Evolutionary conservation across 2,329 filamentous ascomycete species (phyloP).

Genomic region (Thermothelomyces thermophilus): DNA sequence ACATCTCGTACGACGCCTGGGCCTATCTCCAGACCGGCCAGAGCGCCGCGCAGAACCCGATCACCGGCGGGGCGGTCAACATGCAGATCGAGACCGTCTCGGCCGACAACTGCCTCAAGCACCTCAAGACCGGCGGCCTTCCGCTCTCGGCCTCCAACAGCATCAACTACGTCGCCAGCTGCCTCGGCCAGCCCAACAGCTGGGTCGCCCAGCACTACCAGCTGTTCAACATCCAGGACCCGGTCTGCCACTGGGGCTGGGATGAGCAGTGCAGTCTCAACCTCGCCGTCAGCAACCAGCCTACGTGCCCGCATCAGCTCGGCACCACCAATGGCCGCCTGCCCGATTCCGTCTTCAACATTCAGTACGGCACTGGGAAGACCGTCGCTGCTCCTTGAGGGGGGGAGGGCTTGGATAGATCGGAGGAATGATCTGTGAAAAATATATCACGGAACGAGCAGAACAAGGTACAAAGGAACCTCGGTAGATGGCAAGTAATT

Average conservation of each 20-base stretch:
- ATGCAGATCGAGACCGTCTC: constrained; percentile 44
- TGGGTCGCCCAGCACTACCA: constrained; percentile 46
- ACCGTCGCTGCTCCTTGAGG: constrained; percentile 21
- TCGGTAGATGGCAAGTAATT: too few relatives aligned
- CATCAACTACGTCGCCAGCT: constrained; percentile 45
- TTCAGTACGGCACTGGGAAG: constrained; percentile 43
- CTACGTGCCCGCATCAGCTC: constrained; percentile 41
- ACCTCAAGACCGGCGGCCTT: constrained; percentile 41
- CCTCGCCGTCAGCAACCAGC: constrained; percentile 43
- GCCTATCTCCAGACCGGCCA: constrained; percentile 47
- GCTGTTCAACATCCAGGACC: constrained; percentile 46
- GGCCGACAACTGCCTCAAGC: constrained; percentile 45
- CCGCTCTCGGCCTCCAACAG: constrained; percentile 48
- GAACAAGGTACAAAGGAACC: too few relatives aligned
- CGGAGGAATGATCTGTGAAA: too few relatives aligned
- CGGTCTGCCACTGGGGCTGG: constrained; percentile 41
- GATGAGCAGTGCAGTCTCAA: constrained; percentile 45
- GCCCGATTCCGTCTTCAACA: constrained; percentile 38
- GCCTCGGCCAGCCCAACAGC: constrained; percentile 38
- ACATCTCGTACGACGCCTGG: constrained; percentile 54
- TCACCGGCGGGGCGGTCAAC: constrained; percentile 40
- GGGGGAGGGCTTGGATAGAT: too few relatives aligned
- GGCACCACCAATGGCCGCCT: constrained; percentile 27
- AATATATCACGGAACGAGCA: too few relatives aligned
- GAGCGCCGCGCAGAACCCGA: constrained; percentile 38